Conservation (phyloP, 495 filamentous ascomycete species). For the Aspergillus homomorphus region DNA sequence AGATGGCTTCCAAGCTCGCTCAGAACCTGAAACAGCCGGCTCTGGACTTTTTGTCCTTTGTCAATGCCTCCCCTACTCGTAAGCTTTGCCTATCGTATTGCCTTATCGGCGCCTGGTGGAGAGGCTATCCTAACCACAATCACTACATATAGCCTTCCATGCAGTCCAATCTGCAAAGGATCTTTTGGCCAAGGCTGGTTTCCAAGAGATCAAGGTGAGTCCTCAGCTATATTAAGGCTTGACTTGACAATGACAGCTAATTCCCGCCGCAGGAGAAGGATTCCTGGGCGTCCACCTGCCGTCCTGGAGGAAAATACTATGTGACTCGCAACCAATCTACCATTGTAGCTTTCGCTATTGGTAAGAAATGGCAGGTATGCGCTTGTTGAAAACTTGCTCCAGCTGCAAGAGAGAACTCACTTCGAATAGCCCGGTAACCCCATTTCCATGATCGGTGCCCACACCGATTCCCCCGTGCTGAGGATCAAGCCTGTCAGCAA, state of each 20-base stretch:
- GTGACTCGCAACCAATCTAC: slow-evolving; percentile 93
- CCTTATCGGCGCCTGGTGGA: not conserved
- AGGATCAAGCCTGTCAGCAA: slow-evolving; percentile 93
- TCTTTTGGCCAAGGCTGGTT: slow-evolving; percentile 75
- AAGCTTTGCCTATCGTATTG: slow-evolving; percentile 29
- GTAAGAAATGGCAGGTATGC: slow-evolving; percentile 76
- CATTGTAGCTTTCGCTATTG: slow-evolving; percentile 91
- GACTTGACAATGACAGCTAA: not conserved
- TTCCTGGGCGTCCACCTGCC: slow-evolving; percentile 74
- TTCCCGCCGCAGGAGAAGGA: slow-evolving; percentile 67
- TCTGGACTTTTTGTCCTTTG: slow-evolving; percentile 85
- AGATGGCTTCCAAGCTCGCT: slow-evolving; percentile 52
- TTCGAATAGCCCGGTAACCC: slow-evolving; percentile 71
- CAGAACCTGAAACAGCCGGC: slow-evolving; percentile 57
- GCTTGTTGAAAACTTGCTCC: not conserved
- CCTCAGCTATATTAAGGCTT: not conserved
- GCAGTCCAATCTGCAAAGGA: slow-evolving; percentile 76
- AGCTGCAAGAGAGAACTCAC: not conserved
- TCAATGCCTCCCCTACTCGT: slow-evolving; percentile 96
- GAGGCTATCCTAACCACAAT: slow-evolving; percentile 20
- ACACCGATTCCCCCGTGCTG: slow-evolving; percentile 91
- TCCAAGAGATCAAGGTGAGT: slow-evolving; percentile 68
- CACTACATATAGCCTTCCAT: slow-evolving; percentile 73
- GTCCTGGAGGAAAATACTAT: slow-evolving; percentile 92
- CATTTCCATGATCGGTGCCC: slow-evolving; percentile 92